Conservation (phyloP, 2,329 filamentous ascomycete species). For the Aspergillus carbonarius region DNA sequence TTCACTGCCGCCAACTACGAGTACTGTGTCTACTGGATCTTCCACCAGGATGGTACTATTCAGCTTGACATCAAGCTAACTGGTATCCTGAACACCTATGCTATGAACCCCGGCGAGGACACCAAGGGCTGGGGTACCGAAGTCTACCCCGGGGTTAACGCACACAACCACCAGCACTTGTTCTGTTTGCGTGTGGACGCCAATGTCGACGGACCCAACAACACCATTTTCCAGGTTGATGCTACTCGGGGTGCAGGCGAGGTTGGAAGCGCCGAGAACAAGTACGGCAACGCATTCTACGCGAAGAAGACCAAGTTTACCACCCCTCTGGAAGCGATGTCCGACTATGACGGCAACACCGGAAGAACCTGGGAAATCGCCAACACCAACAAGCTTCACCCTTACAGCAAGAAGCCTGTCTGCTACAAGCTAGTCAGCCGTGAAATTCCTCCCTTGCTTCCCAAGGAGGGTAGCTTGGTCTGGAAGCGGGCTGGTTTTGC, state of each 20-base stretch:
- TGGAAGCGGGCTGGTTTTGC: slow-evolving; percentile 91
- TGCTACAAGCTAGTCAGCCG: slow-evolving; percentile 88
- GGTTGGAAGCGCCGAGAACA: slow-evolving; percentile 78
- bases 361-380: slow-evolving; percentile 87
- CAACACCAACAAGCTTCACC: slow-evolving; percentile 81
- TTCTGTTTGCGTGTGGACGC: slow-evolving; percentile 88
- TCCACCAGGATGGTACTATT: slow-evolving; percentile 88
- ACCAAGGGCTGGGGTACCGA: slow-evolving; percentile 86
- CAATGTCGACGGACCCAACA: slow-evolving; percentile 80
- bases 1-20: slow-evolving; percentile 97
- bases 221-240: slow-evolving; percentile 83
- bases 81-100: slow-evolving; percentile 88
- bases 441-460: slow-evolving; percentile 74
- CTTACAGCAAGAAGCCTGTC: slow-evolving; percentile 79
- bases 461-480: slow-evolving; percentile 76
- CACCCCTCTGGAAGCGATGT: slow-evolving; percentile 66
- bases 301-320: slow-evolving; percentile 77
- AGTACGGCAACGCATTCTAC: slow-evolving; percentile 87
- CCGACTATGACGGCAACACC: slow-evolving; percentile 78
- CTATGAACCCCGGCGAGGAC: slow-evolving; percentile 76
- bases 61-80: slow-evolving; percentile 91
- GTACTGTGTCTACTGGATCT: slow-evolving; percentile 84
- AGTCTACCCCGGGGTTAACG: slow-evolving; percentile 87
- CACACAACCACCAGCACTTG: slow-evolving; percentile 93
- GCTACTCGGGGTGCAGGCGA: slow-evolving; percentile 68